A percentile compares a stretch with the other conserved stretches of the same genome.
phyloP scores from a whole-genome alignment of 1,284 basidiomycete genomes.

The Leccinum pallidistipes region DNA sequence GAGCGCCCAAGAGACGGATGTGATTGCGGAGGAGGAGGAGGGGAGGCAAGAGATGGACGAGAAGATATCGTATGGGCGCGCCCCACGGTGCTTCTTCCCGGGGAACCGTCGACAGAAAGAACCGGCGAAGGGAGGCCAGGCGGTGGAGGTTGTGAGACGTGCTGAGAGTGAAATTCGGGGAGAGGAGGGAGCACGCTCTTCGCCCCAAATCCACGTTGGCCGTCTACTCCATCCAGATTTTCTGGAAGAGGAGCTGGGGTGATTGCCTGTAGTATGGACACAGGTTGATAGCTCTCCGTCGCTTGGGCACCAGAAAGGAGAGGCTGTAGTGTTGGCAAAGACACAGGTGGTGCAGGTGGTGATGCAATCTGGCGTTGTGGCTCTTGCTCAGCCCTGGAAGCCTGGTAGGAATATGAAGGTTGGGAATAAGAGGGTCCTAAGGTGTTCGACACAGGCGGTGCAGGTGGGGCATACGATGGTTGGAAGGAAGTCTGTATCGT shows the following conservation, averaged over 20 bases:
- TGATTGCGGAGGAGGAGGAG: conserved; percentile 9
- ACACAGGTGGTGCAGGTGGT: conserved; percentile 5
- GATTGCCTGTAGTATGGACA: conserved; percentile 20
- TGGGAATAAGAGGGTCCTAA: conserved; percentile 21
- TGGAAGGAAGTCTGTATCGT: conserved; percentile 18
- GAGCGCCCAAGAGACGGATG: conserved; percentile 23
- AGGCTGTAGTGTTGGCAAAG: conserved; percentile 9
- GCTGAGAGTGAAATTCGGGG: conserved; percentile 9
- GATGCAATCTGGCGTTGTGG: conserved; percentile 10
- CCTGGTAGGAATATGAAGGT: conserved; percentile 15
- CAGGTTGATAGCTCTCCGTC: conserved; percentile 16
- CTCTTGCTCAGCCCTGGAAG: conserved; percentile 15
- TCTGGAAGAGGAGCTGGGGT: conserved; percentile 6
- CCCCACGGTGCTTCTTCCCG: conserved; percentile 10
- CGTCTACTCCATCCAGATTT: neutral
- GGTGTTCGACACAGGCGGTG: conserved; percentile 13
- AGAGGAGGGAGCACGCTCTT: conserved; percentile 4
- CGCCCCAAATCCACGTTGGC: neutral
- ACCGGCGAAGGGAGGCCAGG: conserved; percentile 1
- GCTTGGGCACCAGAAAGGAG: conserved; percentile 8
- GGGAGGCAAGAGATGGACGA: conserved; percentile 22
- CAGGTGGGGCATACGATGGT: conserved; percentile 19
- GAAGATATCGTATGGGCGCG: conserved; percentile 28
- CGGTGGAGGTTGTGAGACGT: conserved; percentile 1
- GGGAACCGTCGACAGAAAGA: neutral